phyloP scores from a whole-genome alignment of 2,329 filamentous ascomycete species.

The Aspergillus fumigatus region DNA sequence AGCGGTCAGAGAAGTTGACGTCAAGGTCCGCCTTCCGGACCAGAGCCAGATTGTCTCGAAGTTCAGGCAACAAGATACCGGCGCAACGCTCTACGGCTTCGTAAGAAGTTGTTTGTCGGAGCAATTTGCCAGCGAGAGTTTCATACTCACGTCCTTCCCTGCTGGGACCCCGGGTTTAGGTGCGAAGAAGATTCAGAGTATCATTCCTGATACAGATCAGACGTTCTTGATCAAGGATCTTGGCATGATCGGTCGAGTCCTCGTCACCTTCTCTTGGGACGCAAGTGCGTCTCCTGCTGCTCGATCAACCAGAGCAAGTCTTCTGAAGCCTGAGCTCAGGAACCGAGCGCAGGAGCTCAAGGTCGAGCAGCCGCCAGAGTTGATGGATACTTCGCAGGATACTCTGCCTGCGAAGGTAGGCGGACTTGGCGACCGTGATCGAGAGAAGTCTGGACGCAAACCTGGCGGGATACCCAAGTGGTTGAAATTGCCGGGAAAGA shows the following conservation, averaged over 20 bases:
- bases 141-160: slow-evolving; percentile 63
- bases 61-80: slow-evolving; percentile 66
- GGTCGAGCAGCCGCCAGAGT: slow-evolving; percentile 30
- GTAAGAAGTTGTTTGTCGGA: slow-evolving; percentile 67
- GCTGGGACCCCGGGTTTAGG: slow-evolving; percentile 14
- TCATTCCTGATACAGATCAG: slow-evolving; percentile 43
- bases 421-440: slow-evolving; percentile 16
- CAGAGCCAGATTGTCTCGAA: slow-evolving; percentile 70
- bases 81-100: slow-evolving; percentile 66
- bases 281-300: slow-evolving; percentile 55
- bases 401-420: slow-evolving; percentile 40
- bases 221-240: slow-evolving; percentile 65
- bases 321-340: slow-evolving; percentile 59
- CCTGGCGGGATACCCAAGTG: slow-evolving; percentile 59
- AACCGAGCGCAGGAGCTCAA: slow-evolving; percentile 63
- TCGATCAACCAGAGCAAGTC: slow-evolving; percentile 47
- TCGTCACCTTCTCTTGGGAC: slow-evolving; percentile 74
- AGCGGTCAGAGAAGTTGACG: slow-evolving; percentile 61
- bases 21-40: slow-evolving; percentile 86
- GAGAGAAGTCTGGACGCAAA: slow-evolving; percentile 32
- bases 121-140: slow-evolving; percentile 54
- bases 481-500: slow-evolving; percentile 68
- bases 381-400: slow-evolving; percentile 52
- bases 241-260: slow-evolving; percentile 63
- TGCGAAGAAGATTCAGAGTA: slow-evolving; percentile 19